Base-by-base conservation (phyloP, 225 moss, liverwort and hornwort species). In the Marchantia polymorpha region DNA sequence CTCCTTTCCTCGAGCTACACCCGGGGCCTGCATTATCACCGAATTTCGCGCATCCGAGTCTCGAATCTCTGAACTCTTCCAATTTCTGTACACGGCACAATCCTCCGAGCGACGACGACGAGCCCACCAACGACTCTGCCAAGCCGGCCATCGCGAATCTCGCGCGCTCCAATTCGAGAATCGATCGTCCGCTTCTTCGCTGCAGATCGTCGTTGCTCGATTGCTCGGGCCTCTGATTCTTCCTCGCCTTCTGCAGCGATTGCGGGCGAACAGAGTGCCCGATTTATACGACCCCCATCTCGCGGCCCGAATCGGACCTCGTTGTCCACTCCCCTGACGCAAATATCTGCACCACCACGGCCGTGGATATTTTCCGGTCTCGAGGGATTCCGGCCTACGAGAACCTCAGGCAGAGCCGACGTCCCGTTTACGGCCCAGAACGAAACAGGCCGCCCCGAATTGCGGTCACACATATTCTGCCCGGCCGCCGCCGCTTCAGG, bases 61-160 rank as follows among this genome's bases (percentile, higher is more conserved):
- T 69, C 29, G 55, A 46, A 20, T 79, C 69, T 69, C 78, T 58
- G 15, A 55, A 3, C 12, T 54, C 22, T 17, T 69, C 69, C 69
- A 69, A 53, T 55, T 79, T 79, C 68, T 69, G 69, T n/a, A 5
- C 29, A 31, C 68, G 55, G 26, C 46, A 79, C 53, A 68, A 14
- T 39, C 39, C 39, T 5, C 78, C 56, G 30, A 69, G 22, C 11
- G 78, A 69, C 6, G 78, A 69, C 6, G 69, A 26, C 46, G 78
- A 55, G 25, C 52, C 12, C 68, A 55, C 69, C 69, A 69, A 25
- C 26, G 69, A 53, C 68, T 79, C 78, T 29, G 15, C 30, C 52
- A 79, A 66, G 31, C 68, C 67, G 39, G 78, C 78, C 78, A 79
- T 79, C 9, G 11, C 54, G 29, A 7, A 10, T 27, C 12, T 48